Percentiles rank a stretch among this genome's conserved stretches.
phyloP scores from a whole-genome alignment of 768 basidiomycete species.

The Boletellus emodensis region DNA sequence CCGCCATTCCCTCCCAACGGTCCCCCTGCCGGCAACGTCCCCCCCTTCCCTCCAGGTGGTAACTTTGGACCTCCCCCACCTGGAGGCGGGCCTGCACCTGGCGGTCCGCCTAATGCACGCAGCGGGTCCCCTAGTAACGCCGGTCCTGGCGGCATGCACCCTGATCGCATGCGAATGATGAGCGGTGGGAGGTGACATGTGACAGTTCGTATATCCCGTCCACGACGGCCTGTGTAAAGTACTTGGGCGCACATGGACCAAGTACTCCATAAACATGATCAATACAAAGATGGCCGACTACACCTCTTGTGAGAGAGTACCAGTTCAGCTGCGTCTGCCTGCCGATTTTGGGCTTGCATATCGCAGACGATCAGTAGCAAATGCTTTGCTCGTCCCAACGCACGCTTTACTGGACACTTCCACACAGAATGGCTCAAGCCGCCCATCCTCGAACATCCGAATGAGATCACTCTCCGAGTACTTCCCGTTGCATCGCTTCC shows the following conservation, averaged over 20 bases:
- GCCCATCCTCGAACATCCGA: slow-evolving; percentile 36
- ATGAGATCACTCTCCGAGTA: slow-evolving; percentile 33
- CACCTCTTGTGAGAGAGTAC: not conserved
- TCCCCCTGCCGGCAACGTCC: slow-evolving; percentile 29
- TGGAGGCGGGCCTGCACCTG: slow-evolving; percentile 40
- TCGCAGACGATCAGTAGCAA: slow-evolving; percentile 18
- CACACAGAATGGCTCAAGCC: slow-evolving; percentile 44
- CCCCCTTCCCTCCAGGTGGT: slow-evolving; percentile 30
- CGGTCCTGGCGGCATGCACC: slow-evolving; percentile 74
- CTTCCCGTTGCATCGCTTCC: slow-evolving; percentile 33
- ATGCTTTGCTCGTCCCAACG: slow-evolving; percentile 17
- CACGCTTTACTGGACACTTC: slow-evolving; percentile 31
- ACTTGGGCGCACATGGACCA: not conserved
- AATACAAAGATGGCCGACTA: not conserved
- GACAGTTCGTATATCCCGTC: not conserved
- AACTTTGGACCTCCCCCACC: slow-evolving; percentile 36
- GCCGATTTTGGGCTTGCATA: slow-evolving; percentile 9
- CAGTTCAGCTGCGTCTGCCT: not conserved
- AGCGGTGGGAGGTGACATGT: slow-evolving; percentile 25
- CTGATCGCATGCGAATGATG: slow-evolving; percentile 83
- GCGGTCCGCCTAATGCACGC: slow-evolving; percentile 37
- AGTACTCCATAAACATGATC: not conserved
- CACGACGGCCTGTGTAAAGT: not conserved
- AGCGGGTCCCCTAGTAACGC: slow-evolving; percentile 30
- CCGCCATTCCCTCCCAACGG: slow-evolving; percentile 53